These are phyloP conservation scores for Beauveria australis DNA, from an alignment of 2,329 filamentous ascomycete species.

Conservation along the genomic window DNA sequence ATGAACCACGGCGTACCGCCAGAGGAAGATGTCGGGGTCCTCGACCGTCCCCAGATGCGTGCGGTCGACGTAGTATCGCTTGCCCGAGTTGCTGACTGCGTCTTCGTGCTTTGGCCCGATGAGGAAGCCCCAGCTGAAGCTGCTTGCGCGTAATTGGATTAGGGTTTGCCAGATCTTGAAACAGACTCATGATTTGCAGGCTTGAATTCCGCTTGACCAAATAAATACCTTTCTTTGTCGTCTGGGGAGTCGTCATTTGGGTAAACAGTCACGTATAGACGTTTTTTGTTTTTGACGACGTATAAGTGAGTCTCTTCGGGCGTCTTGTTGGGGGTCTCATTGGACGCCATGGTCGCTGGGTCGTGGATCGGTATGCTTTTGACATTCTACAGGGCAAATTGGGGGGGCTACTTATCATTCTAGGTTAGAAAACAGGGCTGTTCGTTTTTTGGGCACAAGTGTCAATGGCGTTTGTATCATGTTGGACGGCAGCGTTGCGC, in stretches of 20 bases:
- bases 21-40: not conserved
- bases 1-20: not conserved
- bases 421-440: not conserved
- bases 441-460: not conserved
- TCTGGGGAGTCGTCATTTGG: conserved; percentile 1
- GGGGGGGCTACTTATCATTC: not conserved
- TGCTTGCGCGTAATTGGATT: not conserved
- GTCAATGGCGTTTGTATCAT: not conserved
- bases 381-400: not conserved
- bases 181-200: not conserved
- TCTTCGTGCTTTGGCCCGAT: conserved; percentile 10
- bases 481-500: conserved; percentile 1
- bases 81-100: conserved; percentile 2
- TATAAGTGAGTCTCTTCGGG: not conserved
- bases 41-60: not conserved
- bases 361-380: not conserved
- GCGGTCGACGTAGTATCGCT: conserved; percentile 2
- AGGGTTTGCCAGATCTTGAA: not conserved
- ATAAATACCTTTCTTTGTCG: conserved; percentile 3
- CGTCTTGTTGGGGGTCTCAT: not conserved
- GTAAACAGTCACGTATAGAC: conserved; percentile 7
- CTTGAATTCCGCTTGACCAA: no score
- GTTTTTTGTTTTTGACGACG: conserved; percentile 1
- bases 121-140: conserved; percentile 10
- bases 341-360: not conserved